Evolutionary conservation across 2,329 filamentous ascomycete genomes (phyloP).

Genomic region (Teratosphaeriaceae sp.): DNA sequence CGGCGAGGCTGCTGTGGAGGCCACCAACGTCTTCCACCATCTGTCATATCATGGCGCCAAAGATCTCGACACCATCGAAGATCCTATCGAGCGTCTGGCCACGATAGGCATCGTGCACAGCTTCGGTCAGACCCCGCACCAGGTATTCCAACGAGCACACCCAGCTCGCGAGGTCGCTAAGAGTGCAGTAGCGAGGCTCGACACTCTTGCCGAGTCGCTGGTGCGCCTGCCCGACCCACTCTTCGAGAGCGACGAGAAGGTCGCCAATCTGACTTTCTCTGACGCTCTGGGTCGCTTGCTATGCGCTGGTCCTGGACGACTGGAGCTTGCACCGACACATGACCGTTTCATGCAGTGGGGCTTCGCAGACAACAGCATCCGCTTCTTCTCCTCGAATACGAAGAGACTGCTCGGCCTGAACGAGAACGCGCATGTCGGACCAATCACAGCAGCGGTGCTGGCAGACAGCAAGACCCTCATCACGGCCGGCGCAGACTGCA

Average conservation of each 20-base stretch:
- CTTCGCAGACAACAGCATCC: constrained; percentile 84
- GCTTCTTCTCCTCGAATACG: constrained; percentile 81
- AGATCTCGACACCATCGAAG: constrained; percentile 83
- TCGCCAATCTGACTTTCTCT: constrained; percentile 72
- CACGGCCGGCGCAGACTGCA: constrained; percentile 87
- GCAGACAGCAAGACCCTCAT: constrained; percentile 86
- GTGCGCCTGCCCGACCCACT: constrained; percentile 73
- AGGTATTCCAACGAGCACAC: constrained; percentile 81
- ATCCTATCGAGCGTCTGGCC: constrained; percentile 77
- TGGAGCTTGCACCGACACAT: constrained; percentile 79
- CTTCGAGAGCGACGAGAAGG: constrained; percentile 67
- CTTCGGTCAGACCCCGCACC: constrained; percentile 94
- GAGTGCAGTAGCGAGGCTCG: constrained; percentile 59
- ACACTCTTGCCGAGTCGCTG: constrained; percentile 69
- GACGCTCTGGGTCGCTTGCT: constrained; percentile 75
- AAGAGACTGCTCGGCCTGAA: constrained; percentile 80
- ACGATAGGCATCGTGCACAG: constrained; percentile 97
- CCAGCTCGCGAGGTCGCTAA: constrained; percentile 59
- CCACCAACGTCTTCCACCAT: constrained; percentile 92
- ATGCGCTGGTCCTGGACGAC: constrained; percentile 73
- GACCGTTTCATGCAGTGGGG: constrained; percentile 96
- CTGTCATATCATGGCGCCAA: constrained; percentile 91
- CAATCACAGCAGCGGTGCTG: constrained; percentile 76
- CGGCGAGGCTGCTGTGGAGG: constrained; percentile 85
- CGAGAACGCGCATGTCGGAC: constrained; percentile 88